Evolutionary conservation across 73 alveolate species (phyloP).

Genomic region (Paraurostyla sp.): DNA sequence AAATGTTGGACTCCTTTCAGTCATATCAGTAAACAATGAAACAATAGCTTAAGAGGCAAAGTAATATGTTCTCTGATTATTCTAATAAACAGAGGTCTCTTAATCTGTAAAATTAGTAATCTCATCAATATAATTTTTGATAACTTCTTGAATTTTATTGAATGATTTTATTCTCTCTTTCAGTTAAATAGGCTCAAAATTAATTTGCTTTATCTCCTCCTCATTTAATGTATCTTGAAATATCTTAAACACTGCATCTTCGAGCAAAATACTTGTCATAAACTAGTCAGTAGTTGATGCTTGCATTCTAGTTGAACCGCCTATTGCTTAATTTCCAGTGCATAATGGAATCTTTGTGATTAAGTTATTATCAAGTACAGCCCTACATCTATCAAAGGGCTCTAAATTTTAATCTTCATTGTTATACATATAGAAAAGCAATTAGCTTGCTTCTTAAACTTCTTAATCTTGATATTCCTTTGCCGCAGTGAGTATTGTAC

Average conservation of each 20-base stretch:
- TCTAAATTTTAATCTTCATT: background rate
- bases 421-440: background rate
- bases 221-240: background rate
- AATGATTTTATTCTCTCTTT: background rate
- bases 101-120: constrained; percentile 18
- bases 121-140: background rate
- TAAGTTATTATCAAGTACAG: background rate
- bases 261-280: background rate
- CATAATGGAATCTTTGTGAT: constrained; percentile 41
- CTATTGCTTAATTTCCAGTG: constrained; percentile 27
- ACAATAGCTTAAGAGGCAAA: constrained; percentile 44
- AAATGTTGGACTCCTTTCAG: constrained; percentile 59
- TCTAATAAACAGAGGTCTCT: background rate
- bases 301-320: constrained; percentile 60
- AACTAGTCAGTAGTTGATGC: constrained; percentile 45
- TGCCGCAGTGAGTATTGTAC: constrained; percentile 27
- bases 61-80: background rate
- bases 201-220: background rate
- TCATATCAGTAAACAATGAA: constrained; percentile 39
- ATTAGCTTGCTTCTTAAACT: background rate
- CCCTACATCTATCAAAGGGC: constrained; percentile 32
- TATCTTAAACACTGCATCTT: background rate
- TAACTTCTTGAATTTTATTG: background rate
- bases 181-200: background rate
- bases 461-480: background rate